A percentile compares a stretch with the other conserved stretches of the same genome.
These are phyloP conservation scores for Bipolaris zeicola DNA, from an alignment of 2,329 filamentous ascomycete species.

Conservation along the genomic window DNA sequence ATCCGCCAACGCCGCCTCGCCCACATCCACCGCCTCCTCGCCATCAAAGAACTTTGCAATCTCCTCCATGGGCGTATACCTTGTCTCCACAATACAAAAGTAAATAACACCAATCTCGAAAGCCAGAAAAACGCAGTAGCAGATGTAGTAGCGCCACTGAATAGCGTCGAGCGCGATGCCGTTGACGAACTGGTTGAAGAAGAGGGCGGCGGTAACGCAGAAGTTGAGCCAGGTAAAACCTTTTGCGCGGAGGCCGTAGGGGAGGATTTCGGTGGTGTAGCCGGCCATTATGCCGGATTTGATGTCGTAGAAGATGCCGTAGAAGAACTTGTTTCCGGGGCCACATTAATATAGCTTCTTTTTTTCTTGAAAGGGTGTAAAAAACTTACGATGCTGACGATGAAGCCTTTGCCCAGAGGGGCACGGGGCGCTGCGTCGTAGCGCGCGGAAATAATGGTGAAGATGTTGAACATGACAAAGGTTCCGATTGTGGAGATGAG, in stretches of 20 bases:
- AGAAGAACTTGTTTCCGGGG: constrained; percentile 7
- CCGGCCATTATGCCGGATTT: constrained; percentile 22
- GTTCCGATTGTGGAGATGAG: constrained; percentile 52
- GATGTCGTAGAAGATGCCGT: constrained; percentile 19
- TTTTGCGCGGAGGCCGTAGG: constrained; percentile 33
- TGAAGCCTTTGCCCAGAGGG: constrained; percentile 9
- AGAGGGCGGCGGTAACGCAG: constrained; percentile 16
- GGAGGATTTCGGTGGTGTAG: constrained; percentile 43
- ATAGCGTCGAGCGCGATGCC: constrained; percentile 26
- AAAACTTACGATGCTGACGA: constrained; percentile 11
- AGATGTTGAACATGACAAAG: constrained; percentile 50
- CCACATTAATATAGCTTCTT: not conserved
- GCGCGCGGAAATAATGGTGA: constrained; percentile 45
- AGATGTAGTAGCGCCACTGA: constrained; percentile 27
- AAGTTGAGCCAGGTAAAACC: constrained; percentile 15
- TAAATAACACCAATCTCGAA: constrained; percentile 17
- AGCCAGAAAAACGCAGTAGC: constrained; percentile 26
- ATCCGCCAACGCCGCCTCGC: constrained; percentile 17
- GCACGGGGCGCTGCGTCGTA: constrained; percentile 11
- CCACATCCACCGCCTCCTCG: constrained; percentile 19
- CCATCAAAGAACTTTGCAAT: constrained; percentile 25
- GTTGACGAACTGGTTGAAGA: constrained; percentile 24
- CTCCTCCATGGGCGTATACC: constrained; percentile 23
- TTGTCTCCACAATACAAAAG: constrained; percentile 26
- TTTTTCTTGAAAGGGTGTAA: too few relatives aligned